Percentiles rank a stretch among this genome's conserved stretches.
These are phyloP conservation scores for Dillenia suffruticosa DNA, from an alignment of 164 flowering plant species.

Conservation along the genomic window DNA sequence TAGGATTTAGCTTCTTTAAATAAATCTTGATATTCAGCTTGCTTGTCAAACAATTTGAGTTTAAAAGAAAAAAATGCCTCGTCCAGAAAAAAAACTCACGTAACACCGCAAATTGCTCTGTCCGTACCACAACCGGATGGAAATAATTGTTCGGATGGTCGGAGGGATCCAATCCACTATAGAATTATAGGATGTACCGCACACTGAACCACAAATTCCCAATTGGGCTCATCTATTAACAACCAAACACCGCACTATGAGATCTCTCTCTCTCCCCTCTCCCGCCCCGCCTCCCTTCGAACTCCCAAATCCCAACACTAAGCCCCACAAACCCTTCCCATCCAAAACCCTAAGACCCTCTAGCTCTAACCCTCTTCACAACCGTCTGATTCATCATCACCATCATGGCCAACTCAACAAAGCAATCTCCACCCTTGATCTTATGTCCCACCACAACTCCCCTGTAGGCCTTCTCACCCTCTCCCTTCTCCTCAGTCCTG, in stretches of 20 bases:
- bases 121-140: no score
- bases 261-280: constrained; percentile 9
- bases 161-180: no score
- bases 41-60: no score
- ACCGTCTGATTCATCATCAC: constrained; percentile 42
- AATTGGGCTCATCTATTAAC: no score
- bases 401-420: constrained; percentile 33
- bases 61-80: no score
- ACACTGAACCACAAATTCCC: no score
- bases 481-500: constrained; percentile 72
- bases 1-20: no score
- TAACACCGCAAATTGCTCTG: no score
- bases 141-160: no score
- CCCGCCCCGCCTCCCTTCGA: constrained; percentile 21
- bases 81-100: no score
- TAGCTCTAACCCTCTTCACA: constrained; percentile 27
- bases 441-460: constrained; percentile 33
- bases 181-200: no score
- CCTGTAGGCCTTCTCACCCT: constrained; percentile 46
- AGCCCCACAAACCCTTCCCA: constrained; percentile 20
- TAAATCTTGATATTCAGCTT: no score
- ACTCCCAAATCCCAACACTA: constrained; percentile 2
- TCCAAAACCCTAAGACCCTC: constrained; percentile 17
- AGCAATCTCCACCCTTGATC: constrained; percentile 60
- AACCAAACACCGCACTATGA: constrained; percentile 9